Evolutionary conservation across 2,329 filamentous ascomycete species (phyloP).

Genomic region (Fusarium pseudocircinatum): DNA sequence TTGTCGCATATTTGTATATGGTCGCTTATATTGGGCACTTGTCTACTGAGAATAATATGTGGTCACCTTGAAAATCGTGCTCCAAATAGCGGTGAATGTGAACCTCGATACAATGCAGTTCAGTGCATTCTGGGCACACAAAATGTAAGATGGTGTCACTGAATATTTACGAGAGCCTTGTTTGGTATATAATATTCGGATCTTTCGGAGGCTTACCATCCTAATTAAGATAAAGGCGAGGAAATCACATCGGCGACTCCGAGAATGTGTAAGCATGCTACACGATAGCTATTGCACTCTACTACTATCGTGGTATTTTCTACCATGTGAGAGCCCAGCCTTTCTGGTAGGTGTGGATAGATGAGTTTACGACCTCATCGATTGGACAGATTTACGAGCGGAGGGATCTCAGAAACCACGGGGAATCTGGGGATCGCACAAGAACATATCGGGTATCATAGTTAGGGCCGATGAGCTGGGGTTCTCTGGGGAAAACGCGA

Average conservation of each 20-base stretch:
- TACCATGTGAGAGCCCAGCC: background rate
- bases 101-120: background rate
- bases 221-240: constrained; percentile 1
- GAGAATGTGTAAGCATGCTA: constrained; percentile 18
- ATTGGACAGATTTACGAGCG: constrained; percentile 17
- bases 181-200: constrained; percentile 9
- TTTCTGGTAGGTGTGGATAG: background rate
- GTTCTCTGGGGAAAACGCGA: constrained; percentile 1
- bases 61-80: background rate
- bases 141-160: background rate
- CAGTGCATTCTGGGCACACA: background rate
- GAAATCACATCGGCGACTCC: constrained; percentile 17
- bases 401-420: constrained; percentile 19
- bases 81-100: constrained; percentile 3
- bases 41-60: background rate
- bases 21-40: background rate
- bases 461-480: background rate
- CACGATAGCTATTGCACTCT: background rate
- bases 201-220: constrained; percentile 9
- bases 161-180: background rate
- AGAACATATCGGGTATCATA: background rate
- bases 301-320: background rate
- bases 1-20: background rate
- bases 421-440: constrained; percentile 25
- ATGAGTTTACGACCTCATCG: constrained; percentile 1